These are phyloP conservation scores for Scheffersomyces segobiensis DNA, from an alignment of 1,139 yeast species.

Conservation along the genomic window DNA sequence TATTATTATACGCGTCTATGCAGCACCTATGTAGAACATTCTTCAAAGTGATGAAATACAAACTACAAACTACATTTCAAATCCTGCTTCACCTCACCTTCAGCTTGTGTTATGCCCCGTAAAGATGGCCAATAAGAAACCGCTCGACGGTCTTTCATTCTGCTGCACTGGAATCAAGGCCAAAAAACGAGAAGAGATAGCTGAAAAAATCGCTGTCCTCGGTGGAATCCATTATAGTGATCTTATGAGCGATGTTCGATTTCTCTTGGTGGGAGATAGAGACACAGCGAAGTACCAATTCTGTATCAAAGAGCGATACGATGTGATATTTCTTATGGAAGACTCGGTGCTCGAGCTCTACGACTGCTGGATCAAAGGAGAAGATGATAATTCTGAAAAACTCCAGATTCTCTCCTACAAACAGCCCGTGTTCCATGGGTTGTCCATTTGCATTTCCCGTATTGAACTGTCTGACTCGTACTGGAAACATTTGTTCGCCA, in stretches of 20 bases:
- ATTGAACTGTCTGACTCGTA: conserved; percentile 27
- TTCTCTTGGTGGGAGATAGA: conserved; percentile 66
- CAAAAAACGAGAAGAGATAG: conserved; percentile 30
- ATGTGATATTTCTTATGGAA: conserved; percentile 56
- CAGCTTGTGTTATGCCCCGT: background rate
- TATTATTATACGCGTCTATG: background rate
- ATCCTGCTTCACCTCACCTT: background rate
- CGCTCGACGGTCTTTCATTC: conserved; percentile 37
- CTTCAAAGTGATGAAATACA: background rate
- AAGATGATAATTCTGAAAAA: conserved; percentile 23
- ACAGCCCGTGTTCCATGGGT: conserved; percentile 48
- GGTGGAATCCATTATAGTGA: conserved; percentile 67
- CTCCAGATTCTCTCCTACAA: conserved; percentile 20
- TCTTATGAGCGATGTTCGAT: conserved; percentile 66
- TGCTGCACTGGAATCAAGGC: conserved; percentile 45
- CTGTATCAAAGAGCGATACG: conserved; percentile 59
- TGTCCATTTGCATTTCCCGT: conserved; percentile 56
- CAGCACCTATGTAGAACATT: background rate
- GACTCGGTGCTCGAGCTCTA: conserved; percentile 47
- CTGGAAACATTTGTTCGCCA: conserved; percentile 9
- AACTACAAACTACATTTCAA: background rate
- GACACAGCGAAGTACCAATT: conserved; percentile 69
- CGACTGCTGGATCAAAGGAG: conserved; percentile 56
- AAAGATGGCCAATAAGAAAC: conserved; percentile 16
- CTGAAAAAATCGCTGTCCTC: conserved; percentile 48